phyloP scores from a whole-genome alignment of 2,329 filamentous ascomycete species.

The Colletotrichum sp. region DNA sequence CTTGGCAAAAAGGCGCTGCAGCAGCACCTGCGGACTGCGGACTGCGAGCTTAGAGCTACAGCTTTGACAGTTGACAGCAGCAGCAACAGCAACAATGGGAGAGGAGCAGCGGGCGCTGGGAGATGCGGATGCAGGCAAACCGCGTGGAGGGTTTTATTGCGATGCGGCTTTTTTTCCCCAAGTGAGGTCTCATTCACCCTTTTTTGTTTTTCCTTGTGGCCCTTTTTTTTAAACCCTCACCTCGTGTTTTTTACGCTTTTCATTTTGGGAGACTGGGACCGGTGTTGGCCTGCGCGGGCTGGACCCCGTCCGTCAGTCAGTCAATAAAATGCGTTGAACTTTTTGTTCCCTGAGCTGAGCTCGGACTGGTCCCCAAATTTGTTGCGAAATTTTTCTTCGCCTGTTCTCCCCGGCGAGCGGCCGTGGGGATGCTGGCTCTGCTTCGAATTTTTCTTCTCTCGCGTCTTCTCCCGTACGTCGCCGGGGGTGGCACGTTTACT shows the following conservation, averaged over 20 bases:
- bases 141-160: conserved; percentile 9
- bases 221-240: not conserved
- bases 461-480: not conserved
- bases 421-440: conserved; percentile 6
- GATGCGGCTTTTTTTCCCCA: conserved; percentile 1
- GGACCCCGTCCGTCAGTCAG: not conserved
- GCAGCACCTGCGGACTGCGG: not conserved
- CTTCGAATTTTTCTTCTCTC: conserved; percentile 25
- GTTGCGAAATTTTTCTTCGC: not conserved
- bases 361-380: not conserved
- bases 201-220: not conserved
- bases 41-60: not conserved
- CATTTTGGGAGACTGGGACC: not conserved
- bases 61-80: not conserved
- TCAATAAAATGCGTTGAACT: not conserved
- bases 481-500: conserved; percentile 1
- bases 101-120: not conserved
- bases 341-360: not conserved
- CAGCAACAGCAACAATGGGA: not conserved
- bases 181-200: not conserved
- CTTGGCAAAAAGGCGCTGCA: conserved; percentile 13
- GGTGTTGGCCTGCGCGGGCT: not conserved
- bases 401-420: not conserved
- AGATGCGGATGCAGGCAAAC: not conserved
- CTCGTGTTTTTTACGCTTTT: not conserved